Base-by-base conservation (phyloP, 352 stramenopile species). In the Phytophthora sojae region DNA sequence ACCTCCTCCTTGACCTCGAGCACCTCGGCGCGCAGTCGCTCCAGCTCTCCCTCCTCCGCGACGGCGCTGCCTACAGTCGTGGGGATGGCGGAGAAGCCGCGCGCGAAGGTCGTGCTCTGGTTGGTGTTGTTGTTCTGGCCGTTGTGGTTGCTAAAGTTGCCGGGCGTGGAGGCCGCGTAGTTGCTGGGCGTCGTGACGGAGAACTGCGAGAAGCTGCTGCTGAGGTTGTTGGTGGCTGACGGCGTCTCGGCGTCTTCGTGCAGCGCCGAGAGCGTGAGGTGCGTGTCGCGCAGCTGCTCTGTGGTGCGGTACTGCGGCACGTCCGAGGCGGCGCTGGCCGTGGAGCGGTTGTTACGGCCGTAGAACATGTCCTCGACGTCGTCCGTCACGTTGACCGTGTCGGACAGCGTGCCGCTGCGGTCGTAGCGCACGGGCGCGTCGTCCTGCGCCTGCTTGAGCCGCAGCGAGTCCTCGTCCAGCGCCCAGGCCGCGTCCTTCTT, bases 361-460 rank as follows among this genome's bases (percentile, higher is more conserved):
- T 91, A 92, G 52, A 90, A 91, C 47, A 88, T 76, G 25, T 91
- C 86, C 26, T 94, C 86, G 19, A 90, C 85, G 68, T 94, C 84
- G 61, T 94, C 86, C 42, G 86, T 75, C 29, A 90, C 77, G 64
- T 72, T 81, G 25, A 79, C 61, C 0, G 71, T 80, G 39, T 71
- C 72, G 29, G 68, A 61, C 23, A 82, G 61, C 11, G 72, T 70
- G 45, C 67, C 80, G 60, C 76, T 79, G 58, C 80, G 79, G 56
- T 75, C 61, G 44, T 75, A 73, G 9, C 77, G 69, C 14, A 71
- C 65, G 23, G 69, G 35, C 35, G 14, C 65, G 21, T 86, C 77
- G 35, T 85, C 79, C 23, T 76, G 60, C 49, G 70, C 57, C 44
- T 83, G 76, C 26, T 83, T 90, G 66, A 85, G 82, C 21, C 63